These are phyloP conservation scores for Aspergillus novoparasiticus DNA, from an alignment of 2,329 filamentous ascomycete genomes.

Conservation along the genomic window DNA sequence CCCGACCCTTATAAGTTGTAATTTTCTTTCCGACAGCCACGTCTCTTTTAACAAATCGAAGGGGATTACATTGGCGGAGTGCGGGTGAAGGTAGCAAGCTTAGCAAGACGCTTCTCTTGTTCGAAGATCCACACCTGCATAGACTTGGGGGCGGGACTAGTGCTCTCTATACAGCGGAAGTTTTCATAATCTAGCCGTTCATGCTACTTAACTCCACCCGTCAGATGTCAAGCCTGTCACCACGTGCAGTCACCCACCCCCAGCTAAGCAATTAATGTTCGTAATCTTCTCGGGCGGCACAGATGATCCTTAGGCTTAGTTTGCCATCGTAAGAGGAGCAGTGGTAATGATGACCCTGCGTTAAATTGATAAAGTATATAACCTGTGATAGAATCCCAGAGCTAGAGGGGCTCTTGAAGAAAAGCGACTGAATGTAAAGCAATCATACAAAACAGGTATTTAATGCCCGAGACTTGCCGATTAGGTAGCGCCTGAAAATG, in stretches of 20 bases:
- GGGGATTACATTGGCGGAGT: neutral
- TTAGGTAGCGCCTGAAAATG: too few species aligned
- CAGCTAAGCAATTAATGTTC: neutral
- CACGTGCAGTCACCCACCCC: neutral
- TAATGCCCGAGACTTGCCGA: neutral
- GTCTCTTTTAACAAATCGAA: neutral
- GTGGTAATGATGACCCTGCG: neutral
- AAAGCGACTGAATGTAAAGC: neutral
- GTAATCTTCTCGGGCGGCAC: constrained; percentile 5
- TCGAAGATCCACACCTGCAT: neutral
- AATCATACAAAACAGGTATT: neutral
- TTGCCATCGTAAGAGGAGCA: neutral
- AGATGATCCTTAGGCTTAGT: neutral
- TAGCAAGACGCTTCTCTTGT: neutral
- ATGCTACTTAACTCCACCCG: neutral
- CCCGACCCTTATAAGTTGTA: neutral
- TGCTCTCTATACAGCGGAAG: neutral
- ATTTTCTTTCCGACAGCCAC: neutral
- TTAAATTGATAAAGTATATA: neutral
- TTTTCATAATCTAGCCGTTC: neutral
- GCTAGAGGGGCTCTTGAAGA: neutral
- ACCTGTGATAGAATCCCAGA: neutral
- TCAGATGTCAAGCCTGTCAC: neutral
- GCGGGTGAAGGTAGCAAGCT: neutral
- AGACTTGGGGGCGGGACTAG: neutral